A percentile compares a stretch with the other conserved stretches of the same genome.
phyloP scores from a whole-genome alignment of 2,329 filamentous ascomycete genomes.

The Cladosporium phlei region DNA sequence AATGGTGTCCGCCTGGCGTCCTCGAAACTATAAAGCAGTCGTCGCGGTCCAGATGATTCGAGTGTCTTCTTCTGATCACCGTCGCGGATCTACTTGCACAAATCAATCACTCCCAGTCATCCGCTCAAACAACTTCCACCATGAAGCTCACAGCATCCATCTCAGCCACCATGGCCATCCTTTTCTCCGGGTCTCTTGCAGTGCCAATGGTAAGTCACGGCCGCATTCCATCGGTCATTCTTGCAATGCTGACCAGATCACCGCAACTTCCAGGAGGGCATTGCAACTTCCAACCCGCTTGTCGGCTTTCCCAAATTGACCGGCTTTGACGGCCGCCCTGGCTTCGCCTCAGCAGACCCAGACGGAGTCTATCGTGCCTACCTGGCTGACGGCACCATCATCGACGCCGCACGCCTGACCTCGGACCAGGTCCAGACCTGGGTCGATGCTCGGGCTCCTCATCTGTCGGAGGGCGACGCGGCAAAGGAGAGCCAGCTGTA shows the following conservation, averaged over 20 bases:
- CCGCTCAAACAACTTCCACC: neutral
- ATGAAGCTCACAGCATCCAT: neutral
- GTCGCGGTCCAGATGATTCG: neutral
- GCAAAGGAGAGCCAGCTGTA: neutral
- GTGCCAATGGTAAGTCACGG: neutral
- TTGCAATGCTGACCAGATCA: neutral
- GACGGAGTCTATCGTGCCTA: constrained; percentile 8
- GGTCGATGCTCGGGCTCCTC: neutral
- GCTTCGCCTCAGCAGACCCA: neutral
- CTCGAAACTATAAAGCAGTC: neutral
- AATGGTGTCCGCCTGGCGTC: neutral
- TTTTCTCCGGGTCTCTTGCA: neutral
- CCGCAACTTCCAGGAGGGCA: neutral
- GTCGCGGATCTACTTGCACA: neutral
- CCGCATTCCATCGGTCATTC: neutral
- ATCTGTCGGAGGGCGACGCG: neutral
- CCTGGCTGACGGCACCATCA: neutral
- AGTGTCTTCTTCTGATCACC: neutral
- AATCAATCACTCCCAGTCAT: neutral
- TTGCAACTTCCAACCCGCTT: neutral
- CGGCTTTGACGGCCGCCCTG: neutral
- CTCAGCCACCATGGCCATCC: neutral
- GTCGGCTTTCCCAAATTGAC: neutral
- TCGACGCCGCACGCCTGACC: constrained; percentile 1
- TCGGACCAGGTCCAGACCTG: neutral